These are phyloP conservation scores for Rhytidiadelphus loreus DNA, from an alignment of 225 moss, liverwort and hornwort species.

Conservation along the genomic window DNA sequence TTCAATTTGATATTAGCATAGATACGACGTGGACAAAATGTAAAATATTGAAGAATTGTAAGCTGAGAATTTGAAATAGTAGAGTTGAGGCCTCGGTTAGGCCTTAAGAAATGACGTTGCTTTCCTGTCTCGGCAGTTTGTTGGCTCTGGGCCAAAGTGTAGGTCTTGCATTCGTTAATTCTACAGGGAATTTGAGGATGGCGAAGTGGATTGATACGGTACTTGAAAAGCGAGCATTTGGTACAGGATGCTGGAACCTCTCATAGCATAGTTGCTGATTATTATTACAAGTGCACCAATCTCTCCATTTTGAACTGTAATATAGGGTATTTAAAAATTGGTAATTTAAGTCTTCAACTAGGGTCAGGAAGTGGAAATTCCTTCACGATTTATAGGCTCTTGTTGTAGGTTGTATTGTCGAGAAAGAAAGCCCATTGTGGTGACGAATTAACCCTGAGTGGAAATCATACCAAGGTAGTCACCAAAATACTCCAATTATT, in stretches of 20 bases:
- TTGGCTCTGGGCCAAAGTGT: not conserved
- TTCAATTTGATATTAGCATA: not conserved
- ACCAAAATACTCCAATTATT: no score
- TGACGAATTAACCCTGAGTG: no score
- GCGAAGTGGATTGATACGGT: not conserved
- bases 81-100: not conserved
- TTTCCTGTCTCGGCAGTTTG: not conserved
- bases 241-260: no score
- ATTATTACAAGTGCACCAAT: not conserved
- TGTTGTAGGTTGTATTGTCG: not conserved
- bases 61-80: not conserved
- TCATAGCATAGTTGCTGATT: not conserved
- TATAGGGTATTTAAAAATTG: not conserved
- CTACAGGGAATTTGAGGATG: not conserved
- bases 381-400: no score
- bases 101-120: not conserved
- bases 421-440: no score
- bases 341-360: not conserved
- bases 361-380: not conserved
- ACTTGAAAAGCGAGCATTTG: not conserved
- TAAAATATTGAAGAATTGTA: not conserved
- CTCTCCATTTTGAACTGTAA: not conserved
- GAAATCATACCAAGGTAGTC: no score
- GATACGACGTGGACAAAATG: not conserved
- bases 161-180: not conserved